phyloP scores from a whole-genome alignment of 2,329 filamentous ascomycete genomes.

The Fonsecaea nubica region DNA sequence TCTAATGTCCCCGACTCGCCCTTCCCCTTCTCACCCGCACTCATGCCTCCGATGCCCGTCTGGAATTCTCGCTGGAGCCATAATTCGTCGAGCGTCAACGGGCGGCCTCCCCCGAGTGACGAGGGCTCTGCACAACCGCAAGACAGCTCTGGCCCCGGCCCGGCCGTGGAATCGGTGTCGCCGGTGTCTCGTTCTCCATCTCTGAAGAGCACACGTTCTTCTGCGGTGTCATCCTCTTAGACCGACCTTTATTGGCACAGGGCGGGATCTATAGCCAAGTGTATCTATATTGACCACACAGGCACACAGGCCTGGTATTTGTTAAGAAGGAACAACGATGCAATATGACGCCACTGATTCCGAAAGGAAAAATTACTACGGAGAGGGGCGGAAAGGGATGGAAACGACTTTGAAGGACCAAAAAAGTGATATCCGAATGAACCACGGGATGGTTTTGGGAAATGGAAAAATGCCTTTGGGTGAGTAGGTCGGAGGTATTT shows the following conservation, averaged over 20 bases:
- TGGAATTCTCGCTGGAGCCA: slow-evolving; percentile 31
- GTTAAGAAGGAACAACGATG: too few species aligned
- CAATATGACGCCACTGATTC: too few species aligned
- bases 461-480: too few species aligned
- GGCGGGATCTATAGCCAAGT: too few species aligned
- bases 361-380: too few species aligned
- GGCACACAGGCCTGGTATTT: too few species aligned
- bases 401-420: too few species aligned
- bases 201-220: neutral
- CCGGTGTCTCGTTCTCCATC: neutral
- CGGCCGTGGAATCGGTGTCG: neutral
- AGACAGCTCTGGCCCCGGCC: neutral
- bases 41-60: slow-evolving; percentile 9
- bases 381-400: too few species aligned
- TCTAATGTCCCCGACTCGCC: slow-evolving; percentile 35
- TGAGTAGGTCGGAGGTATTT: too few species aligned
- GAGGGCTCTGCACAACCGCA: neutral
- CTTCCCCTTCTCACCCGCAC: slow-evolving; percentile 17
- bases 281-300: too few species aligned
- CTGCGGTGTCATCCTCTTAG: neutral
- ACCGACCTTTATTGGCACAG: neutral
- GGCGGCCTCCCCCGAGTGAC: neutral
- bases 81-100: slow-evolving; percentile 28
- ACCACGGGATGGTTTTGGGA: too few species aligned
- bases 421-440: too few species aligned